Evolutionary conservation across 495 filamentous ascomycete genomes (phyloP).

Genomic region (Annulohypoxylon bovei): DNA sequence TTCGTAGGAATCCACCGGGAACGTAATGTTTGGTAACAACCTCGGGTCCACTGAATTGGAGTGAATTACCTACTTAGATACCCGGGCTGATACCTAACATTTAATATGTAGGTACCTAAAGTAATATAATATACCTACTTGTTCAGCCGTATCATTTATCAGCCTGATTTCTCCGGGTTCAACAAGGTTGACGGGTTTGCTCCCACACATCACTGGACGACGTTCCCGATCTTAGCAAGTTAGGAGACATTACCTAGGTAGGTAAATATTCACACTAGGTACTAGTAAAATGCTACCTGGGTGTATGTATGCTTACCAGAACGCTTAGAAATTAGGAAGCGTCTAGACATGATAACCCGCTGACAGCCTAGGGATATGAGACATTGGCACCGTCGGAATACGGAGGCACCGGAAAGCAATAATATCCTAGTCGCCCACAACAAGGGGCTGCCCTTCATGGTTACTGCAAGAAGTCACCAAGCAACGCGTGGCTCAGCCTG

Average conservation of each 20-base stretch:
- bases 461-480: background rate
- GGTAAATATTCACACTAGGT: slow-evolving; percentile 1
- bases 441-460: slow-evolving; percentile 6
- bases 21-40: slow-evolving; percentile 24
- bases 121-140: background rate
- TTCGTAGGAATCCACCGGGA: slow-evolving; percentile 36
- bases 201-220: background rate
- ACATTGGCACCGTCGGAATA: slow-evolving; percentile 28
- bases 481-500: slow-evolving; percentile 12
- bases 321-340: slow-evolving; percentile 9
- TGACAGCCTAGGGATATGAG: slow-evolving; percentile 19
- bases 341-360: background rate
- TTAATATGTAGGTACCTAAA: slow-evolving; percentile 11
- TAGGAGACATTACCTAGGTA: slow-evolving; percentile 9
- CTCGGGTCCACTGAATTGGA: slow-evolving; percentile 24
- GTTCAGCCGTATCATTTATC: slow-evolving; percentile 18
- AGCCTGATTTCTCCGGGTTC: slow-evolving; percentile 36
- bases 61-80: background rate
- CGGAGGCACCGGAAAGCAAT: slow-evolving; percentile 28
- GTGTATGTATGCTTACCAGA: slow-evolving; percentile 7
- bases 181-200: slow-evolving; percentile 19
- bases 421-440: slow-evolving; percentile 18
- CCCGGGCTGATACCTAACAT: too few relatives aligned
- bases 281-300: background rate
- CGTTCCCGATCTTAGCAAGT: slow-evolving; percentile 10